Percentiles rank a stretch among this genome's conserved stretches.
phyloP scores from a whole-genome alignment of 352 stramenopile genomes.

The Phytophthora pinifolia region DNA sequence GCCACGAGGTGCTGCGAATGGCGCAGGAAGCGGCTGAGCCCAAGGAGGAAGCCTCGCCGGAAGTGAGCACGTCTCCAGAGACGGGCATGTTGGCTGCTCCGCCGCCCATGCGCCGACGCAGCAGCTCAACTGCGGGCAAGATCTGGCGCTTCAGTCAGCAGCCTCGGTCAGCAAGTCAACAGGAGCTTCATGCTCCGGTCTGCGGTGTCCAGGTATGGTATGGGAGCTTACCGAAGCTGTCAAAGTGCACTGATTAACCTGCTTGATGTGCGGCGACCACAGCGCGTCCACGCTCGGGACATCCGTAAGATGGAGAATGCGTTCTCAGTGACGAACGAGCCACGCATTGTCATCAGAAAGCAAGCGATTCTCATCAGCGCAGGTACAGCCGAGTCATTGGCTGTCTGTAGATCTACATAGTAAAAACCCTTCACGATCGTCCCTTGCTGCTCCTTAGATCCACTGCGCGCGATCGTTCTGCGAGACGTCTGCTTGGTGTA shows the following conservation, averaged over 20 bases:
- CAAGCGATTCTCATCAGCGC: slow-evolving; percentile 68
- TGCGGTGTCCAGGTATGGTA: slow-evolving; percentile 30
- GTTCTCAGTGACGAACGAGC: slow-evolving; percentile 66
- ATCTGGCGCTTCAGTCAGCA: slow-evolving; percentile 25
- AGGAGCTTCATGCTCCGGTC: slow-evolving; percentile 25
- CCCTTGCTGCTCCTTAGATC: slow-evolving; percentile 28
- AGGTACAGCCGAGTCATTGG: slow-evolving; percentile 23
- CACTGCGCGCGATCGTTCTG: slow-evolving; percentile 57
- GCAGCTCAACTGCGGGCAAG: slow-evolving; percentile 21
- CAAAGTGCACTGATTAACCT: too few species aligned
- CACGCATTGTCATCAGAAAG: slow-evolving; percentile 59
- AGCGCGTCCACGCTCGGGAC: slow-evolving; percentile 64
- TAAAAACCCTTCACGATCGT: background rate
- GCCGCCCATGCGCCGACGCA: slow-evolving; percentile 22
- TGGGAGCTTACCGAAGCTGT: too few species aligned
- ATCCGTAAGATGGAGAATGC: slow-evolving; percentile 69
- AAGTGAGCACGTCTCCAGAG: slow-evolving; percentile 6
- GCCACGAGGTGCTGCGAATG: slow-evolving; percentile 56
- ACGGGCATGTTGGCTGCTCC: slow-evolving; percentile 3
- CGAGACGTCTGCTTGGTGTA: slow-evolving; percentile 53
- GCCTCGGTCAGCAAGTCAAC: slow-evolving; percentile 15
- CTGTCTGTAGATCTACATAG: background rate
- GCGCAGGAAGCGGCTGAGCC: slow-evolving; percentile 47
- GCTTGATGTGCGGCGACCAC: background rate
- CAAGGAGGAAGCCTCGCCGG: slow-evolving; percentile 14